Evolutionary conservation across 2,329 filamentous ascomycete species (phyloP), one percentile per base, ranked within the genome.

Genomic region (Diaporthe aspalathi): DNA sequence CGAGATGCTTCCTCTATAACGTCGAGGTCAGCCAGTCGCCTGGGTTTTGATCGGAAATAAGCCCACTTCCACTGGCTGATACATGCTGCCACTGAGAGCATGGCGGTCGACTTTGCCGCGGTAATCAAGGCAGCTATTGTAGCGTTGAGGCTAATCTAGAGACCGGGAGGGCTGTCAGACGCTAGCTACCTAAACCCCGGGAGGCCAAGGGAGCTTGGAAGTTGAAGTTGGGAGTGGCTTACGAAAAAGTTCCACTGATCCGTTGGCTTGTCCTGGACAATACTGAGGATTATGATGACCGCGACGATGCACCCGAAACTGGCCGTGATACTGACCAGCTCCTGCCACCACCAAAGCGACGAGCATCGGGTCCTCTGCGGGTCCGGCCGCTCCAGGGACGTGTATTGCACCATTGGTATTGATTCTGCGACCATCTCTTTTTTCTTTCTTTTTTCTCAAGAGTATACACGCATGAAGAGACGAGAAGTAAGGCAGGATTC

Each of bases 21-120:
- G 14, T 62, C 57, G 40, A 62, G 40, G 20, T 62, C 57, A 11
- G 40, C 57, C 2, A 62, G 57, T 16, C 57, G 57, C 57, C 57
- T 47, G 24, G 32, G 40, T 22, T 62, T 47, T 11, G 57, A 62
- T 1, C 40, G 57, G 40, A 62, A 62, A 17, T 62, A 47, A 29
- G 57, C 57, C 57, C 57, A 62, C 32, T 62, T 62, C 57, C 57
- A 62, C n/a, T 62, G 57, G 11, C 57, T 47, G 22, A 62, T 62
- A 8, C 57, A 62, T 22, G 57, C 57, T 12, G 40, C 57, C 38
- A 62, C 57, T 5, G 57, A 62, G 1, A 62, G 57, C 57, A 62
- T 62, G 5, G 57, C 57, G 24, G 57, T 62, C 11, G 57, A 62
- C 20, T 62, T 62, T n/a, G 57, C 57, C 20, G 57, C 57, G 24